Evolutionary conservation across 2,329 filamentous ascomycete genomes (phyloP), one percentile per base, ranked within the genome.

Genomic region (Alternaria sp.): DNA sequence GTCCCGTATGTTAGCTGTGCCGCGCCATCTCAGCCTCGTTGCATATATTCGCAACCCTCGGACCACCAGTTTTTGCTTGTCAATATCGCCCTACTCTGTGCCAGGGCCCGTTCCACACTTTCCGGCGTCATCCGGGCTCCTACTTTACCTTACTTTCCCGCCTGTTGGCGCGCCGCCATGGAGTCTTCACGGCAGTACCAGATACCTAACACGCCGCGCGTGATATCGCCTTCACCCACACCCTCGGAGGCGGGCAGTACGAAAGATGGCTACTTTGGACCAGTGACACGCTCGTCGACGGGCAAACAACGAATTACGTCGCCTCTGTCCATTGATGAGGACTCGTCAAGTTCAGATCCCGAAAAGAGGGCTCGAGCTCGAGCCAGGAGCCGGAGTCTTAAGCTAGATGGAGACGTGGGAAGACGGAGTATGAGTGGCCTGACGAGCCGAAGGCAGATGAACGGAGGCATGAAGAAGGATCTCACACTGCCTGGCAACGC

Each of bases 221-320:
- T 97, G 68, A 96, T 95, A 68, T 96, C 92, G 11, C 93, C 93
- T 39, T 95, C 92, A 54, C 93, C 93, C 39, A 76, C 75, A 31
- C 82, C 82, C 68, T 77, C 74, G 23, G 78, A 80, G 58, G 73
- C 73, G 40, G 69, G 66, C 28, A 83, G 83, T 65, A 84, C 63
- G 23, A 78, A 74, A 65, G 80, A 89, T 73, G 84, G 84, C 61
- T 88, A 96, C 78, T 87, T 86, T 65, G 90, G 88, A 9, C 92
- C 92, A 5, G 83, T 88, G 61, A 96, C 92, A 61, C 87, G 92
- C 69, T 94, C 92, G 33, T 88, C 90, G 54, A 85, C 89, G 58
- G 83, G 84, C 70, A 84, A 84, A 88, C 64, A 66, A 45, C 57
- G 83, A 46, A 79, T 86, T 51, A 80, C 83, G 26, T 84, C 86